Base-by-base conservation (phyloP, 2,329 filamentous ascomycete genomes). In the Claviceps fusiformis region DNA sequence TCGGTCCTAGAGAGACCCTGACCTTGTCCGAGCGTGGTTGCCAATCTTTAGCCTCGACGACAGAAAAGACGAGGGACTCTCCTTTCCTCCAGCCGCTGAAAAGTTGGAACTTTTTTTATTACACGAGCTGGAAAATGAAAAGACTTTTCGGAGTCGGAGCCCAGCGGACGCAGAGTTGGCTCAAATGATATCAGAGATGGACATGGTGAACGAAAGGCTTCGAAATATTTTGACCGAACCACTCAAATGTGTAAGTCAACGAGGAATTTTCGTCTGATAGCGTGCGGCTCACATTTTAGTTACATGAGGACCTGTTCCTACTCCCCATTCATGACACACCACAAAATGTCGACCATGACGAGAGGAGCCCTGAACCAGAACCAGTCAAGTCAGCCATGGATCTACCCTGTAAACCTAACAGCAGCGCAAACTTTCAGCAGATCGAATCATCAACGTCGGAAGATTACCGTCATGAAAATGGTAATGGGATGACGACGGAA, bases 101-200 rank as follows among this genome's bases (percentile, higher is more conserved):
- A 56, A 11, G 19, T 29, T 56, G 31, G 54, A 50, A 13, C 47
- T 43, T 13, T 50, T 58, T 9, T 27, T 58, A 41, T 35, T 53
- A 27, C 54, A 58, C 35, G 50, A 56, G 37, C 49, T 58, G 24
- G 52, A 52, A 49, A 52, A 54, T 33, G 52, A 56, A n/a, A 51
- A 13, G 29, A 7, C 4, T 27, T 31, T 35, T 39, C 17, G 11
- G 11, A 33, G 31, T 39, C 17, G 11, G 11, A 33, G 31, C 7
- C 35, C 51, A 3, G 43, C 48, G 31, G 43, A 58, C 48, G n/a
- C n/a, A 39, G 49, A 52, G 50, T 33, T 58, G 24, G 41, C 52
- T 45, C 9, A 52, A n/a, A 27, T 56, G 8, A n/a, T 51, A 9
- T 27, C 47, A 45, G 27, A 56, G 31, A 52, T 35, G 5, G 31